These are phyloP conservation scores for Coemansia sp. DNA, from an alignment of 192 early-diverging fungal genomes.

Conservation along the genomic window DNA sequence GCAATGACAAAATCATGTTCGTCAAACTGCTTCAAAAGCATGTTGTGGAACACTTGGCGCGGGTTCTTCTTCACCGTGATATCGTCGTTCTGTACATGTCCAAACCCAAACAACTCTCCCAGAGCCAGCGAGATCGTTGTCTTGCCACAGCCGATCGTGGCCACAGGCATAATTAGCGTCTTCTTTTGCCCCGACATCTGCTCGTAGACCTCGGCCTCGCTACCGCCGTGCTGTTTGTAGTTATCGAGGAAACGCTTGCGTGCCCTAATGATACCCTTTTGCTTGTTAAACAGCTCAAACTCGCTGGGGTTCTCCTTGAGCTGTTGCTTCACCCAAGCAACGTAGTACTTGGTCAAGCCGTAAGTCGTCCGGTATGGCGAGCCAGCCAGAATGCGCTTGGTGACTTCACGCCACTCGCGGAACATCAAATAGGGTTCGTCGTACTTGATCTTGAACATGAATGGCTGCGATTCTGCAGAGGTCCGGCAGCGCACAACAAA, in stretches of 20 bases:
- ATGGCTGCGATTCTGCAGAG: conserved; percentile 23
- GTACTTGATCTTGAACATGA: conserved; percentile 93
- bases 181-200: conserved; percentile 16
- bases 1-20: conserved; percentile 70
- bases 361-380: conserved; percentile 56
- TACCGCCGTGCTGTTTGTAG: conserved; percentile 47
- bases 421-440: conserved; percentile 94
- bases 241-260: conserved; percentile 77
- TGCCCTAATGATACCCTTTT: conserved; percentile 80
- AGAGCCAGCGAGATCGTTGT: conserved; percentile 63
- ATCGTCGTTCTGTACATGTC: conserved; percentile 86
- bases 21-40: conserved; percentile 60
- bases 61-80: conserved; percentile 62
- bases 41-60: conserved; percentile 58
- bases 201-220: conserved; percentile 20
- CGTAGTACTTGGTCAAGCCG: conserved; percentile 69
- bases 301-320: conserved; percentile 62
- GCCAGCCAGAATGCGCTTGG: conserved; percentile 61
- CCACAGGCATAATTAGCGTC: conserved; percentile 70
- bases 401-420: conserved; percentile 96
- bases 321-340: conserved; percentile 70
- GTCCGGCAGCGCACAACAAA: conserved; percentile 83
- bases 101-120: conserved; percentile 63
- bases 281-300: conserved; percentile 65
- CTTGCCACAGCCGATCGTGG: conserved; percentile 77